Conservation (phyloP, 1,284 basidiomycete genomes). For the Coniferiporia sulphurascens region DNA sequence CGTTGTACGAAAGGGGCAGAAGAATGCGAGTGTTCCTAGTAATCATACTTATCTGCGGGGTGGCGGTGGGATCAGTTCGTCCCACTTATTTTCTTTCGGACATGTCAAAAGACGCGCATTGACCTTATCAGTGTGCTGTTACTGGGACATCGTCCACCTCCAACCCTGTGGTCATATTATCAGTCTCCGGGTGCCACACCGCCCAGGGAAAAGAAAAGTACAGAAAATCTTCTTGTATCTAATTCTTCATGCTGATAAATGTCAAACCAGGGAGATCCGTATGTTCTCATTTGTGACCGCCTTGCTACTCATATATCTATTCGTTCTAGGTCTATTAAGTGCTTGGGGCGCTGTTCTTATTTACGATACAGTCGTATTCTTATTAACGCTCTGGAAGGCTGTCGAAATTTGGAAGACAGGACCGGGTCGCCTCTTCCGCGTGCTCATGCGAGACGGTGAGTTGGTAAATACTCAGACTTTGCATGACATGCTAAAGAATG, state of each 20-base stretch:
- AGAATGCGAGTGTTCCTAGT: conserved; percentile 2
- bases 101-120: not conserved
- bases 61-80: not conserved
- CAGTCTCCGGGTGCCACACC: conserved; percentile 7
- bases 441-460: conserved; percentile 17
- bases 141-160: not conserved
- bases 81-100: not conserved
- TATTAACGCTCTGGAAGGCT: conserved; percentile 40
- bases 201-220: not conserved
- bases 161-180: conserved; percentile 3
- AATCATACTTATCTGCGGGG: conserved; percentile 2
- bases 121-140: conserved; percentile 2
- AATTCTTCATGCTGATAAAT: not conserved
- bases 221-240: not conserved
- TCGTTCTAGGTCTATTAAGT: conserved; percentile 26
- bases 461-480: not conserved
- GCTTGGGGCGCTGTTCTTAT: conserved; percentile 37
- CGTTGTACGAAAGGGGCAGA: conserved; percentile 7
- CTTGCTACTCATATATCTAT: not conserved
- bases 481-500: not conserved
- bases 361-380: conserved; percentile 37
- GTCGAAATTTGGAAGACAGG: conserved; percentile 21
- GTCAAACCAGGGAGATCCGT: not conserved
- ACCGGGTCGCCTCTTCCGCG: conserved; percentile 2
- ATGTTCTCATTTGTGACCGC: not conserved